Percentiles rank a stretch among this genome's conserved stretches.
Conservation (phyloP, 2,329 filamentous ascomycete genomes). For the Leptographium galeiforme region DNA sequence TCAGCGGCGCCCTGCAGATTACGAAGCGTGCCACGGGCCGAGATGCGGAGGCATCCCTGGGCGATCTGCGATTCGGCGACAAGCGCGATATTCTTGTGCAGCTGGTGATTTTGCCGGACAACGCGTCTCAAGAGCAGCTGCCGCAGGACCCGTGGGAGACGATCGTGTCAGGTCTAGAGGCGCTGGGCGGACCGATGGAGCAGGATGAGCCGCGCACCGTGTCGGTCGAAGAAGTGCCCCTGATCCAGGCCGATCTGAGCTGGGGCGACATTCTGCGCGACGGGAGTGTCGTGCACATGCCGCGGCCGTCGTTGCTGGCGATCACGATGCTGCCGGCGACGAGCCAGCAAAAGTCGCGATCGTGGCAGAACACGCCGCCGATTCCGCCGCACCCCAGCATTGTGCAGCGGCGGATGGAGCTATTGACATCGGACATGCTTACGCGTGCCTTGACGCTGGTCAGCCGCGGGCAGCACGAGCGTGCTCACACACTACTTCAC, state of each 20-base stretch:
- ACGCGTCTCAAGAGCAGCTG: conserved; percentile 63
- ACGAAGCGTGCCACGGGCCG: conserved; percentile 91
- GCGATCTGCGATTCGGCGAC: conserved; percentile 88
- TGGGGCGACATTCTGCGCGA: conserved; percentile 92
- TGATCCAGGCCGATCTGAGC: conserved; percentile 86
- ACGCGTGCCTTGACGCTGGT: conserved; percentile 84
- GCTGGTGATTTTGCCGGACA: conserved; percentile 82
- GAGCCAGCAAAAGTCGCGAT: conserved; percentile 48
- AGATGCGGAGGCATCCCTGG: conserved; percentile 83
- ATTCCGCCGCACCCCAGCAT: conserved; percentile 93
- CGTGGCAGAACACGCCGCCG: conserved; percentile 55
- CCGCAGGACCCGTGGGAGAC: conserved; percentile 96
- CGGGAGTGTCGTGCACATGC: conserved; percentile 71
- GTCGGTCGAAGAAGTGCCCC: conserved; percentile 85
- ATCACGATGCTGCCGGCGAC: conserved; percentile 83
- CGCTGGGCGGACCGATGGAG: conserved; percentile 76
- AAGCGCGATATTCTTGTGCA: conserved; percentile 91
- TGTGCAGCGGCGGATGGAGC: conserved; percentile 92
- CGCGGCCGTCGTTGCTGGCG: conserved; percentile 78
- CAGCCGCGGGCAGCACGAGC: conserved; percentile 81
- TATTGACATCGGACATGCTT: conserved; percentile 95
- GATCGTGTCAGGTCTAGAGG: conserved; percentile 89
- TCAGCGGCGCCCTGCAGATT: conserved; percentile 88
- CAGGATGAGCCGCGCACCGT: conserved; percentile 69
- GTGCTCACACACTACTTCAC: conserved; percentile 78